These are phyloP conservation scores for Aspergillus taichungensis DNA, from an alignment of 495 filamentous ascomycete species.

Conservation along the genomic window DNA sequence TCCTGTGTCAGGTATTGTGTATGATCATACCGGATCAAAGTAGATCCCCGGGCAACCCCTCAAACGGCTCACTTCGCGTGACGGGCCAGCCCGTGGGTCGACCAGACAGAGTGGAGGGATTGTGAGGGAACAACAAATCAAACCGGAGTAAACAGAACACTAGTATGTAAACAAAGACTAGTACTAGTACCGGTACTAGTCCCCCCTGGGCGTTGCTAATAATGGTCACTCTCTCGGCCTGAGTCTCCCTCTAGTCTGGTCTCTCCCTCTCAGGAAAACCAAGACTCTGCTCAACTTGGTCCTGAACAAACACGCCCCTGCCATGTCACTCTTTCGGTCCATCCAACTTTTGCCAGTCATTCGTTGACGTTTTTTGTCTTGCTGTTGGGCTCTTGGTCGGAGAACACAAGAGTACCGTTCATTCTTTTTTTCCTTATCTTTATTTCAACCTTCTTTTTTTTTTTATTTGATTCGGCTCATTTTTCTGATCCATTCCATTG, in stretches of 20 bases:
- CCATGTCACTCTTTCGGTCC: conserved; percentile 23
- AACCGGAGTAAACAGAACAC: no score
- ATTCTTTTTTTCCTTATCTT: conserved; percentile 22
- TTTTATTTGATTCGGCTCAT: conserved; percentile 7
- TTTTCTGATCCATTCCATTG: no score
- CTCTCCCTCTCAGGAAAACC: neutral
- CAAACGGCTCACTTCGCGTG: neutral
- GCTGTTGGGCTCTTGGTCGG: no score
- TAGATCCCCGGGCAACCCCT: neutral
- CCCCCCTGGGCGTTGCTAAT: no score
- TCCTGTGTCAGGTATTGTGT: no score
- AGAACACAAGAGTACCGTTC: conserved; percentile 3
- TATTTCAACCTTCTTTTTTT: conserved; percentile 12
- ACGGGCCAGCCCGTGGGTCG: neutral
- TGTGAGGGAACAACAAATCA: no score
- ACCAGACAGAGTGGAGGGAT: no score
- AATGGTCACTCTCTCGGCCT: no score
- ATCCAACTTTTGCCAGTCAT: conserved; percentile 30
- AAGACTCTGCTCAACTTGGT: neutral
- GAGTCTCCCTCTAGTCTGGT: no score
- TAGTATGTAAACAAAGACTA: no score
- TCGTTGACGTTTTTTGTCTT: conserved; percentile 17
- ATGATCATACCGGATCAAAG: neutral
- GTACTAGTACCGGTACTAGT: no score
- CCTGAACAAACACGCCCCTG: conserved; percentile 8